Evolutionary conservation across 1,284 basidiomycete species (phyloP), one percentile per base, ranked within the genome.

Genomic region (Puccinia coronata): DNA sequence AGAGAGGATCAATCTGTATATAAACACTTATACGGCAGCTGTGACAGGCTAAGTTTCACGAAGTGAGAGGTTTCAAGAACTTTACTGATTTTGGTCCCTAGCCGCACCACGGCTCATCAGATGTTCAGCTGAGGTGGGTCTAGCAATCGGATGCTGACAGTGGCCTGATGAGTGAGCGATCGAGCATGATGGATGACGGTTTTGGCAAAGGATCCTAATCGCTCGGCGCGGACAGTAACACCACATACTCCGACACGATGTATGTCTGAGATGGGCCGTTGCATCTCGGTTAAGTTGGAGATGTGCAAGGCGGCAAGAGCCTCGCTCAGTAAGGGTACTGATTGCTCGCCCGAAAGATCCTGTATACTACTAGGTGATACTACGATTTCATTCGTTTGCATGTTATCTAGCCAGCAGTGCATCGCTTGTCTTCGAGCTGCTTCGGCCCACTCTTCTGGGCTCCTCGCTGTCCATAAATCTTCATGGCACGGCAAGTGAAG

Each of bases 401-500:
- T 16, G 41, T 76, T 76, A 18, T 59, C 55, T 18, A 76, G 36
- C 28, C 41, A 65, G 34, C 61, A 65, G 14, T 31, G 9, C 75
- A 69, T 34, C 28, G 57, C 59, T 41, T 65, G 61, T 28, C 34
- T 36, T 39, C 49, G 75, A 51, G 67, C 67, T 16, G 43, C 49
- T 36, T 25, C 12, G 3, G 59, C 41, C 78, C 78, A 80, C 39
- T 69, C 67, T 53, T 73, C 59, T 2, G 78, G 0, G 61, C 39
- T 70, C 12, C 25, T 36, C 18, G 78, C 78, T 18, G 23, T 73
- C 78, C 78, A 73, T 43, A 57, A 31, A 28, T 80, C 78, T 65
- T 80, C 78, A 51, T 80, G 78, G 55, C 78, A 80, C 1, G 78
- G 78, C 34, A 80, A 41, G 23, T 25, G 69, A 5, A 80, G 25